phyloP scores from a whole-genome alignment of 2,329 filamentous ascomycete genomes.

The Cyanodermella asteris region DNA sequence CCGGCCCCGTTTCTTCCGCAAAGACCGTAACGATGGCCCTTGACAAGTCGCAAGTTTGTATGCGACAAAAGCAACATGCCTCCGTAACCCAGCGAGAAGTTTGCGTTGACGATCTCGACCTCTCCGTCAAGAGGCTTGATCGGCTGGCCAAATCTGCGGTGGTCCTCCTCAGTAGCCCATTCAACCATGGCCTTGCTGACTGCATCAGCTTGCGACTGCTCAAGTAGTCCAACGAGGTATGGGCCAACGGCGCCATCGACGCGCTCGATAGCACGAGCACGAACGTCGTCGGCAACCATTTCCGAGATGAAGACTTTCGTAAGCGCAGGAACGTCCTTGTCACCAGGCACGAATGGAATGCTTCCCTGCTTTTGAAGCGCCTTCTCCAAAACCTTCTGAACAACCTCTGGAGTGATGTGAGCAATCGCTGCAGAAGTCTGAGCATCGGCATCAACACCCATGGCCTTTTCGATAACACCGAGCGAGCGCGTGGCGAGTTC shows the following conservation, averaged over 20 bases:
- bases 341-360: slow-evolving; percentile 37
- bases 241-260: slow-evolving; percentile 47
- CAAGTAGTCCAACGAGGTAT: slow-evolving; percentile 53
- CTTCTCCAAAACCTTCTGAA: slow-evolving; percentile 50
- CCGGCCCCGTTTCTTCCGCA: slow-evolving; percentile 93
- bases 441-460: slow-evolving; percentile 47
- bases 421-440: slow-evolving; percentile 34
- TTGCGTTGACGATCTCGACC: slow-evolving; percentile 87
- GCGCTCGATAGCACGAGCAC: slow-evolving; percentile 55
- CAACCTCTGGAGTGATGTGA: slow-evolving; percentile 49
- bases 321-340: slow-evolving; percentile 38
- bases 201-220: slow-evolving; percentile 36
- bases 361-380: slow-evolving; percentile 52
- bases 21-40: slow-evolving; percentile 91
- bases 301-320: slow-evolving; percentile 54
- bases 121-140: slow-evolving; percentile 80
- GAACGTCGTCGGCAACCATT: slow-evolving; percentile 75
- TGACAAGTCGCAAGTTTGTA: slow-evolving; percentile 81
- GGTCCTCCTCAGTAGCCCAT: slow-evolving; percentile 63
- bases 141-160: slow-evolving; percentile 66
- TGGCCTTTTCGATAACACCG: slow-evolving; percentile 78
- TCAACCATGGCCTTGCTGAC: slow-evolving; percentile 55
- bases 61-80: slow-evolving; percentile 93
- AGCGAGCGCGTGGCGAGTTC: slow-evolving; percentile 69
- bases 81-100: slow-evolving; percentile 92